A percentile compares a stretch with the other conserved stretches of the same genome.
phyloP scores from a whole-genome alignment of 2,329 filamentous ascomycete genomes.

The Tolypocladium tropicale region DNA sequence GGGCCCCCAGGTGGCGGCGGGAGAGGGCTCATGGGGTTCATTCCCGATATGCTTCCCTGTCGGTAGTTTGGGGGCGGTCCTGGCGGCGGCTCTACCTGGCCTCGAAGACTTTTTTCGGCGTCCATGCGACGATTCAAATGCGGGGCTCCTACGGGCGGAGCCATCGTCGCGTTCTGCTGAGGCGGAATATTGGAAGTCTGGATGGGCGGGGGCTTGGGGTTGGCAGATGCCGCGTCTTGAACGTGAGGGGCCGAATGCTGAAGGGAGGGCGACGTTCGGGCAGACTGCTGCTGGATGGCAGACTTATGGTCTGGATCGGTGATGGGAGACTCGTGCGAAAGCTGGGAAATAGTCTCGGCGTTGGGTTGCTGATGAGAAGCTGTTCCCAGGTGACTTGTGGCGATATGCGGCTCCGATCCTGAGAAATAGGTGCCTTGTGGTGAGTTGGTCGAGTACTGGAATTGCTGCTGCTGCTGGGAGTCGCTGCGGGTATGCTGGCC shows the following conservation, averaged over 20 bases:
- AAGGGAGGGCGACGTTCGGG: slow-evolving; percentile 32
- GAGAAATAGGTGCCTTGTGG: slow-evolving; percentile 21
- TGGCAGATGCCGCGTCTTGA: slow-evolving; percentile 22
- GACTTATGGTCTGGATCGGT: slow-evolving; percentile 36
- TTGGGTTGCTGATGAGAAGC: slow-evolving; percentile 29
- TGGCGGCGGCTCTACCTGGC: slow-evolving; percentile 29
- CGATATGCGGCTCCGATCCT: slow-evolving; percentile 22
- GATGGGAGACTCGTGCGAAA: slow-evolving; percentile 50
- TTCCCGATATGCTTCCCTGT: slow-evolving; percentile 34
- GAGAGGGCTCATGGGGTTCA: slow-evolving; percentile 32
- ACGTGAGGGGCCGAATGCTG: slow-evolving; percentile 25
- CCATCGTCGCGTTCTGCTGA: slow-evolving; percentile 32
- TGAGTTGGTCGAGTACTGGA: slow-evolving; percentile 8
- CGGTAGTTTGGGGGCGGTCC: slow-evolving; percentile 43
- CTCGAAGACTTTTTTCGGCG: slow-evolving; percentile 34
- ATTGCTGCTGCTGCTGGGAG: slow-evolving; percentile 17
- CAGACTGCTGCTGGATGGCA: slow-evolving; percentile 31
- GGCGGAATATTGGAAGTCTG: slow-evolving; percentile 15
- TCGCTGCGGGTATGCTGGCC: slow-evolving; percentile 22
- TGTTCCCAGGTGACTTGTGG: slow-evolving; percentile 24
- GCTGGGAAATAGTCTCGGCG: slow-evolving; percentile 50
- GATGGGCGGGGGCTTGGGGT: slow-evolving; percentile 14
- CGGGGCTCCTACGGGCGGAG: slow-evolving; percentile 33
- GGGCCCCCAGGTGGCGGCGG: slow-evolving; percentile 24
- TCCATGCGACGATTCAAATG: slow-evolving; percentile 38